Conservation (phyloP, 2,329 filamentous ascomycete genomes). For the Paecilomyces fulvus region DNA sequence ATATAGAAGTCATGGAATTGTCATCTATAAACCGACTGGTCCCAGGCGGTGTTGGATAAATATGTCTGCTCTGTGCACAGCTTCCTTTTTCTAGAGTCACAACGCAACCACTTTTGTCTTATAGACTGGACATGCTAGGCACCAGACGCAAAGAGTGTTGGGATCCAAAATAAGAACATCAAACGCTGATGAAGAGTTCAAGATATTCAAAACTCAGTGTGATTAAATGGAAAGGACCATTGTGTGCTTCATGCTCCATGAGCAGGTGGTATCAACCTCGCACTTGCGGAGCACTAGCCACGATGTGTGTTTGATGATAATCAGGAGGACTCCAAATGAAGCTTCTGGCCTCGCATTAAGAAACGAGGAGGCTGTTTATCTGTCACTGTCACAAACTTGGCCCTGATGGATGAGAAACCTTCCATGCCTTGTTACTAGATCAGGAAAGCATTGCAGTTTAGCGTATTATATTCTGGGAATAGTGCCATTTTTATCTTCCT, state of each 20-base stretch:
- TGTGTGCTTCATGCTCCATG: not conserved
- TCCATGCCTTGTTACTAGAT: not conserved
- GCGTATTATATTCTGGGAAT: not conserved
- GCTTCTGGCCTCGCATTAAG: not conserved
- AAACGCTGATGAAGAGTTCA: not conserved
- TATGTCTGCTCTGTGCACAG: not conserved
- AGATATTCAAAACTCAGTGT: not conserved
- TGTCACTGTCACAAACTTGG: not conserved
- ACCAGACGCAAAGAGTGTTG: not conserved
- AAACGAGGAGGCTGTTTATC: not conserved
- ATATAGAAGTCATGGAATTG: too few species aligned
- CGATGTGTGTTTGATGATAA: not conserved
- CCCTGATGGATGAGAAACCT: not conserved
- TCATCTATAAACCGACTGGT: too few species aligned
- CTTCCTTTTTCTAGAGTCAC: not conserved
- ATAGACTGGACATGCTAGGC: not conserved
- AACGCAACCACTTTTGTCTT: not conserved
- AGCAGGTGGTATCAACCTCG: not conserved
- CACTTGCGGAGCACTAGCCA: not conserved
- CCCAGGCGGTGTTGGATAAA: too few species aligned
- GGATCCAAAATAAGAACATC: not conserved
- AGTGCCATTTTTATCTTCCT: not conserved
- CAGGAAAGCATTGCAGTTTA: not conserved
- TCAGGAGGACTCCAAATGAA: not conserved
- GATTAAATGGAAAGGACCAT: not conserved